Percentiles rank a stretch among this genome's conserved stretches.
These are phyloP conservation scores for Cyberlindnera misumaiensis DNA, from an alignment of 805 yeast species.

Conservation along the genomic window DNA sequence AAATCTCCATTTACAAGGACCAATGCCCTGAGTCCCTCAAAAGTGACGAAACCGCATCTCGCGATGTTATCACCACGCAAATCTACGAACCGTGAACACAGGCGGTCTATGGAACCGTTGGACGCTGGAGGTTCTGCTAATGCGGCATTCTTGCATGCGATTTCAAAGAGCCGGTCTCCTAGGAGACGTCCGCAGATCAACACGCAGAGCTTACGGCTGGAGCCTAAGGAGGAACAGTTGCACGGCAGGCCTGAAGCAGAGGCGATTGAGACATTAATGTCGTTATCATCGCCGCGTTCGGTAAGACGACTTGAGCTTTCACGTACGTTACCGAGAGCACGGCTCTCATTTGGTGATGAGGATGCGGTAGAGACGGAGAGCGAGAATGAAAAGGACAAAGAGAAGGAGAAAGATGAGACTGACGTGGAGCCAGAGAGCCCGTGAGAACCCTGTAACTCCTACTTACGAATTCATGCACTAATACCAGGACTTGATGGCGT, in stretches of 20 bases:
- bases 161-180: constrained; percentile 27
- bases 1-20: background rate
- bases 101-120: constrained; percentile 16
- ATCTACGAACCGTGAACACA: constrained; percentile 6
- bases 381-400: constrained; percentile 12
- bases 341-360: constrained; percentile 18
- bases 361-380: constrained; percentile 14
- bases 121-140: constrained; percentile 31
- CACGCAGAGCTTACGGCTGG: background rate
- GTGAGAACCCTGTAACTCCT: no score
- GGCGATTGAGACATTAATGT: constrained; percentile 36
- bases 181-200: constrained; percentile 11
- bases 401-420: constrained; percentile 11
- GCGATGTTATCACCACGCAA: constrained; percentile 5
- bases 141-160: constrained; percentile 32
- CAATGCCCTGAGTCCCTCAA: constrained; percentile 6
- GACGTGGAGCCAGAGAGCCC: background rate
- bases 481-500: no score
- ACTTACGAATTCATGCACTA: no score
- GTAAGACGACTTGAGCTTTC: constrained; percentile 5
- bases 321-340: constrained; percentile 14
- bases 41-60: constrained; percentile 8
- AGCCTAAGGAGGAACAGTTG: constrained; percentile 4
- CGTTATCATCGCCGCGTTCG: constrained; percentile 24
- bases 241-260: constrained; percentile 29